phyloP scores from a whole-genome alignment of 345 rosid species.

The Theobroma cacao region DNA sequence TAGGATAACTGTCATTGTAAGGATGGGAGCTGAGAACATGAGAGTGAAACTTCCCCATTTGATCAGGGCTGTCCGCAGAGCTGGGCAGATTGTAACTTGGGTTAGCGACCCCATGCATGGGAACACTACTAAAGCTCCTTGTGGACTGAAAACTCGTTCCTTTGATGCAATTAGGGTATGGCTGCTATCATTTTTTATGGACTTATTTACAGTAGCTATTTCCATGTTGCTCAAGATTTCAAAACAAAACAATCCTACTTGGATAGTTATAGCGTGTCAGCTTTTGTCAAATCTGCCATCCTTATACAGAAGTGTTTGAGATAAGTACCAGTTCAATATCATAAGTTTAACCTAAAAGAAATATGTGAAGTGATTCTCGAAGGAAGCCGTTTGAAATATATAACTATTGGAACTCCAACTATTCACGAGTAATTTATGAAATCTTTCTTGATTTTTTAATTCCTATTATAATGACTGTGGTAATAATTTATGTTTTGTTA shows the following conservation, averaged over 20 bases:
- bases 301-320: no score
- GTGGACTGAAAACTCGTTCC: constrained; percentile 43
- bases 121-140: constrained; percentile 43
- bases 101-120: constrained; percentile 45
- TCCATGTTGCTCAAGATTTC: background rate
- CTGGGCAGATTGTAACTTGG: constrained; percentile 40
- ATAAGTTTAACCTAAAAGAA: background rate
- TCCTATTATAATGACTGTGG: background rate
- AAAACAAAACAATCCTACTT: background rate
- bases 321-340: background rate
- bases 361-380: background rate
- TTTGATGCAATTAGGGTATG: constrained; percentile 40
- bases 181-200: background rate
- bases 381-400: background rate
- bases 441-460: background rate
- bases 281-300: background rate
- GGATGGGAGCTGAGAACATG: constrained; percentile 44
- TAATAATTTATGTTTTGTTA: background rate
- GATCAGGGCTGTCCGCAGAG: constrained; percentile 34
- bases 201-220: background rate
- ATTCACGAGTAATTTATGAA: no score
- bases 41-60: constrained; percentile 38
- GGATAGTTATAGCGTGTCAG: no score
- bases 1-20: constrained; percentile 35
- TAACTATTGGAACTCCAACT: no score